phyloP scores from a whole-genome alignment of 2,329 filamentous ascomycete species.

The Exophiala calicioides region DNA sequence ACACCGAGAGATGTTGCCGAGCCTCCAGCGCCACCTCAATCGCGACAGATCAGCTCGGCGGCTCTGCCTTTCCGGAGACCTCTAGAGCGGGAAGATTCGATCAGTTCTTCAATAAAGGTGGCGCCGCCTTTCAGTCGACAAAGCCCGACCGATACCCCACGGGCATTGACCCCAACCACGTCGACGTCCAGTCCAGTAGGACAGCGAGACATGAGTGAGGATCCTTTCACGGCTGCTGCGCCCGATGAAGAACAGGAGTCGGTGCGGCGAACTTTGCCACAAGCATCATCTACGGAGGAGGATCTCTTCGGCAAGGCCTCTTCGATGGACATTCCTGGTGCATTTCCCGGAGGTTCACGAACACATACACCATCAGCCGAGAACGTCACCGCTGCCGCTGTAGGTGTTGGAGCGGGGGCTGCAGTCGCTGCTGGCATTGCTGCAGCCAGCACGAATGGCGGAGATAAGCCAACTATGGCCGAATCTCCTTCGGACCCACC shows the following conservation, averaged over 20 bases:
- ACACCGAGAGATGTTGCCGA: constrained; percentile 31
- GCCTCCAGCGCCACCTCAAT: constrained; percentile 67
- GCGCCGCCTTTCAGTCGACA: constrained; percentile 70
- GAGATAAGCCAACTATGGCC: not conserved
- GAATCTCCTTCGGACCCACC: constrained; percentile 18
- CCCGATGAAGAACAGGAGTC: constrained; percentile 32
- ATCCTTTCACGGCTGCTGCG: constrained; percentile 28
- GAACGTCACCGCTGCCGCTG: constrained; percentile 11
- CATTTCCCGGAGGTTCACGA: constrained; percentile 47
- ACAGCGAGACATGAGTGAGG: constrained; percentile 20
- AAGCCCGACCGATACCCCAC: constrained; percentile 53
- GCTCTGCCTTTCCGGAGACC: constrained; percentile 69
- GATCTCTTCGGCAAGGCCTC: constrained; percentile 24
- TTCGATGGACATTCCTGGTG: constrained; percentile 46
- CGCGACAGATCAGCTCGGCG: constrained; percentile 74
- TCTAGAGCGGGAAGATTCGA: constrained; percentile 60
- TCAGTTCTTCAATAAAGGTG: constrained; percentile 75
- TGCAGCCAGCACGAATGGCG: constrained; percentile 15
- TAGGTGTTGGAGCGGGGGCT: constrained; percentile 17
- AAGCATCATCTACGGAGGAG: constrained; percentile 14
- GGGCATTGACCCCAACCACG: constrained; percentile 44
- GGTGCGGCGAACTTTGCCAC: constrained; percentile 25
- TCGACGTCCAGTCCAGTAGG: constrained; percentile 35
- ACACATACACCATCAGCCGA: constrained; percentile 25
- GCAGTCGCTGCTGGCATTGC: constrained; percentile 15